These are phyloP conservation scores for Cryptomeria japonica DNA, from an alignment of 75 land plant species.

Conservation along the genomic window DNA sequence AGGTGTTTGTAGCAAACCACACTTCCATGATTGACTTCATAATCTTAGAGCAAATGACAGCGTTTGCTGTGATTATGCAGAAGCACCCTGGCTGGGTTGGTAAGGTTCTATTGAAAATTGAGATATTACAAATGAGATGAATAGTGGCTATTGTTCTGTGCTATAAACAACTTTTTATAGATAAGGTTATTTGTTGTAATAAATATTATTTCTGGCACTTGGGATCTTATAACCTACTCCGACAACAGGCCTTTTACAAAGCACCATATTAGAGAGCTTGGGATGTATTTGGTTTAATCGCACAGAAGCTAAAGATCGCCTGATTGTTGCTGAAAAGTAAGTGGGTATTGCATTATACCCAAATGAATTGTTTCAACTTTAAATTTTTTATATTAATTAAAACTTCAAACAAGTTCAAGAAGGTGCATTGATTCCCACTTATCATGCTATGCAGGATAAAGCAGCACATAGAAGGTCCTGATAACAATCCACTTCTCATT, in stretches of 20 bases:
- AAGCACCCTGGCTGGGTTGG: constrained; percentile 99
- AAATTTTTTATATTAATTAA: background rate
- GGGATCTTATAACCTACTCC: background rate
- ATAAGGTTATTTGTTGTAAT: background rate
- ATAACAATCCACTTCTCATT: constrained; percentile 88
- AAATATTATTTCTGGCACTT: background rate
- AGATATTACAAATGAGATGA: background rate
- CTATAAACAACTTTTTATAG: background rate
- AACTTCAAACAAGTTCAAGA: background rate
- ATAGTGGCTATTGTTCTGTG: background rate
- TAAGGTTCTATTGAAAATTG: constrained; percentile 33
- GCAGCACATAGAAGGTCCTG: constrained; percentile 74
- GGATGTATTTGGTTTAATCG: constrained; percentile 99
- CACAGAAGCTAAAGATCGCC: constrained; percentile 88
- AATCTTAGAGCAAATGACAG: constrained; percentile 96
- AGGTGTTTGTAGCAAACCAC: constrained; percentile 99
- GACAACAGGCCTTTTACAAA: constrained; percentile 77
- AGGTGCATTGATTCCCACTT: background rate
- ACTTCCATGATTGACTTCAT: constrained; percentile 99
- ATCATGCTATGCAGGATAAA: constrained; percentile 51
- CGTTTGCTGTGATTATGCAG: constrained; percentile 98
- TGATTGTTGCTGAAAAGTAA: constrained; percentile 85
- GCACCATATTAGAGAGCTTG: constrained; percentile 79
- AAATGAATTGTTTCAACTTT: background rate
- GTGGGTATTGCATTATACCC: constrained; percentile 1